Conservation (phyloP, 2,329 filamentous ascomycete genomes). For the Madurella mycetomatis region DNA sequence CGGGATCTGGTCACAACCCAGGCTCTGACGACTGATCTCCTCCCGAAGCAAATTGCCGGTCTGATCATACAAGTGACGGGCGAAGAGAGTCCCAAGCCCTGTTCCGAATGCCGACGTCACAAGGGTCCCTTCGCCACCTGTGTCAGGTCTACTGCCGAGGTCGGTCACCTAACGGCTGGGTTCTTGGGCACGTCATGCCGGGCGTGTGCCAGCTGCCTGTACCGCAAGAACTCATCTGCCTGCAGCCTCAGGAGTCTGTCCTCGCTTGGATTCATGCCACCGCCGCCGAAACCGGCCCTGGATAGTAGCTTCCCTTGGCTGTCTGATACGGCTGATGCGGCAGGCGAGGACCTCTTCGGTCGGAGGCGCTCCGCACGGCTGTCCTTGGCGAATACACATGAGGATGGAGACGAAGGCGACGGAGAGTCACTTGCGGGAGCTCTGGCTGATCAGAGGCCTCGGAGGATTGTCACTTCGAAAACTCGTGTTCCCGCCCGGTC, state of each 20-base stretch:
- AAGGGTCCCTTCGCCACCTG: constrained; percentile 6
- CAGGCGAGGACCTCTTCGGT: neutral
- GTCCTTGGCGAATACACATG: neutral
- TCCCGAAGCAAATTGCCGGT: neutral
- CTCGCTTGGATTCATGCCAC: neutral
- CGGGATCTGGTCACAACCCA: constrained; percentile 1
- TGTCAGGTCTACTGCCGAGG: neutral
- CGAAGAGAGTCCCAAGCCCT: constrained; percentile 5
- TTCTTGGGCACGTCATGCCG: neutral
- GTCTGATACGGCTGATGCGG: neutral
- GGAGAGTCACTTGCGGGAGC: neutral
- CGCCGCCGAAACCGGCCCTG: no score
- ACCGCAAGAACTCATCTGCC: neutral
- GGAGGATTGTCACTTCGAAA: neutral
- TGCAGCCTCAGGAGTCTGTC: constrained; percentile 13
- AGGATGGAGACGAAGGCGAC: neutral
- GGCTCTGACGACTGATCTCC: neutral
- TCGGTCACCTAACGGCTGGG: neutral
- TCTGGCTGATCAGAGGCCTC: neutral
- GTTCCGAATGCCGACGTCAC: constrained; percentile 16
- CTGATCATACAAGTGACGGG: constrained; percentile 17
- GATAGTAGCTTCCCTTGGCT: no score
- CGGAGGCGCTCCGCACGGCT: neutral
- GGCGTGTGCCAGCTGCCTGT: constrained; percentile 17
- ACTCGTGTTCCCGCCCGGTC: neutral